phyloP scores from a whole-genome alignment of 345 rosid genomes.

The Durio zibethinus region DNA sequence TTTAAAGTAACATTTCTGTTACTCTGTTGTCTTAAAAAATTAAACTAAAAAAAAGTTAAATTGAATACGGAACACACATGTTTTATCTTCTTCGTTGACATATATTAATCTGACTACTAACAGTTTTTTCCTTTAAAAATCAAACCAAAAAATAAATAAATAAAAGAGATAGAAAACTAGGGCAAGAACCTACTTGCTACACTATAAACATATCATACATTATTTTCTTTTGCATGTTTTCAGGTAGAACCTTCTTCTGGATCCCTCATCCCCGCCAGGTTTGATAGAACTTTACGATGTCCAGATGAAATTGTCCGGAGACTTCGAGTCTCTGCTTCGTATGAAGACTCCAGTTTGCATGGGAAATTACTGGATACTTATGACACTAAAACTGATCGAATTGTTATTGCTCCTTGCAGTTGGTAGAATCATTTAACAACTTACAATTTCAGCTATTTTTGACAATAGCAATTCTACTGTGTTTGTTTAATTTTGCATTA shows the following conservation, averaged over 20 bases:
- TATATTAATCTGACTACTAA: too few relatives aligned
- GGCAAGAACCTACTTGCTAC: too few relatives aligned
- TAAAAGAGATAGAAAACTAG: too few relatives aligned
- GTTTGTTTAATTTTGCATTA: not conserved
- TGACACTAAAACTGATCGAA: conserved; percentile 61
- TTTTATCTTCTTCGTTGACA: too few relatives aligned
- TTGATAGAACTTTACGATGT: conserved; percentile 61
- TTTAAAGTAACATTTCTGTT: too few relatives aligned
- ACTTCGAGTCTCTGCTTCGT: conserved; percentile 57
- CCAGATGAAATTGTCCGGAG: conserved; percentile 85
- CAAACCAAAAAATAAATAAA: too few relatives aligned
- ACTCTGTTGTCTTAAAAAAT: too few relatives aligned
- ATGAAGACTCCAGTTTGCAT: conserved; percentile 55
- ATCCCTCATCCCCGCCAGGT: conserved; percentile 58
- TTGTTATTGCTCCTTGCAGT: conserved; percentile 65
- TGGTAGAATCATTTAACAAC: conserved; percentile 44
- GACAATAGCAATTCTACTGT: not conserved
- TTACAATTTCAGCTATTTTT: not conserved
- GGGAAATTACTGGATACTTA: conserved; percentile 81
- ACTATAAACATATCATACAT: not conserved
- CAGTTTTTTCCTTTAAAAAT: too few relatives aligned
- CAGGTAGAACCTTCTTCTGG: conserved; percentile 75
- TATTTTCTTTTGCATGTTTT: conserved; percentile 15
- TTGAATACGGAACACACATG: too few relatives aligned
- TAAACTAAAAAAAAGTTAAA: too few relatives aligned